These are phyloP conservation scores for Taphrina sp. DNA, from an alignment of 1,139 yeast genomes.

Conservation along the genomic window DNA sequence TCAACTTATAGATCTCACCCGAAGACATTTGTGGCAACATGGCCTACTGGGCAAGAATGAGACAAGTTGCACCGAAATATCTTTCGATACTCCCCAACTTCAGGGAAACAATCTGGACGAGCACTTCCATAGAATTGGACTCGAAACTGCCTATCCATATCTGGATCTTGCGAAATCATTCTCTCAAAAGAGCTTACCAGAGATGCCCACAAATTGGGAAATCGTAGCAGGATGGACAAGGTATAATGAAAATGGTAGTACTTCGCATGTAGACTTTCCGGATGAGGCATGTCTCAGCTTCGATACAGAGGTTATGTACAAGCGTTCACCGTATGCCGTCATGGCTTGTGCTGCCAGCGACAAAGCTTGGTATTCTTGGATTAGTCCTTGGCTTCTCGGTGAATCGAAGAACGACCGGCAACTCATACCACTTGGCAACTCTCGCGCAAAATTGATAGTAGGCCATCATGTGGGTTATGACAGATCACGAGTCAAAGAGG, in stretches of 20 bases:
- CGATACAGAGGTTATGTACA: conserved; percentile 86
- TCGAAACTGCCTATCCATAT: conserved; percentile 61
- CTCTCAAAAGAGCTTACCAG: conserved; percentile 49
- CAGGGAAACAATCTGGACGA: conserved; percentile 74
- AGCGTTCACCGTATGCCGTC: conserved; percentile 68
- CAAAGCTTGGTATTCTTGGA: conserved; percentile 93
- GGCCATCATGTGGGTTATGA: conserved; percentile 94
- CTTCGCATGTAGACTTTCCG: conserved; percentile 66
- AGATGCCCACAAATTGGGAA: conserved; percentile 55
- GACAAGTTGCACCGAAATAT: conserved; percentile 59
- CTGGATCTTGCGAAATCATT: conserved; percentile 50
- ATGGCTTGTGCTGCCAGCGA: conserved; percentile 78
- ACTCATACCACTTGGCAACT: conserved; percentile 61
- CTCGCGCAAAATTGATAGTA: conserved; percentile 57
- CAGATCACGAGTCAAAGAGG: conserved; percentile 80
- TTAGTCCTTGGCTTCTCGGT: conserved; percentile 72
- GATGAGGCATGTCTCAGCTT: conserved; percentile 67
- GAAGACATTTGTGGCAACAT: conserved; percentile 60
- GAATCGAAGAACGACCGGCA: conserved; percentile 57
- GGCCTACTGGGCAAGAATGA: conserved; percentile 79
- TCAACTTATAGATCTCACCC: conserved; percentile 57
- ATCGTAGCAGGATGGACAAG: conserved; percentile 78
- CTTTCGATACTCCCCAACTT: conserved; percentile 63
- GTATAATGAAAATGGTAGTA: conserved; percentile 49
- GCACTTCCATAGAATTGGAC: conserved; percentile 76